A percentile compares a stretch with the other conserved stretches of the same genome.
These are phyloP conservation scores for Termitomyces sp. DNA, from an alignment of 768 basidiomycete genomes.

Conservation along the genomic window DNA sequence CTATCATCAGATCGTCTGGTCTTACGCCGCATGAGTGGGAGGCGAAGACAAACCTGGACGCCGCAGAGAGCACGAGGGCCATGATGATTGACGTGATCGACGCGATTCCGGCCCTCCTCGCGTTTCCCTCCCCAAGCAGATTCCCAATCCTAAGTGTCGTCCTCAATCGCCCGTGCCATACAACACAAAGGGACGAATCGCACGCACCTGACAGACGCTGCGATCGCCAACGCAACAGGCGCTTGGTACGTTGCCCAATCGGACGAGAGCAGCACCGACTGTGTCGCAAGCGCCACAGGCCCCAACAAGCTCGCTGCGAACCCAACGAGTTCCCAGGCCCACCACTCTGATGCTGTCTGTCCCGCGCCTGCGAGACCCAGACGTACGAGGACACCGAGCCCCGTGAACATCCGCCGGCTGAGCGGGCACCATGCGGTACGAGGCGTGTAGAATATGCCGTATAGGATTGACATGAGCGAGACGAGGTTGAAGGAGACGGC, in stretches of 20 bases:
- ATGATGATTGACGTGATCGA: slow-evolving; percentile 62
- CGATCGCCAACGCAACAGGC: slow-evolving; percentile 78
- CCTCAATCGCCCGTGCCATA: background rate
- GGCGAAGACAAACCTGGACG: slow-evolving; percentile 51
- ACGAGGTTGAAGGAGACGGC: slow-evolving; percentile 86
- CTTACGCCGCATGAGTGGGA: background rate
- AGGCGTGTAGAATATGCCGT: slow-evolving; percentile 59
- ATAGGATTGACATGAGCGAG: slow-evolving; percentile 52
- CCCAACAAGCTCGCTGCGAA: slow-evolving; percentile 61
- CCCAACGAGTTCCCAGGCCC: slow-evolving; percentile 90
- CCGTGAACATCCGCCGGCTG: slow-evolving; percentile 56
- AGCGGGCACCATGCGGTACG: slow-evolving; percentile 81
- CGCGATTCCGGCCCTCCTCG: slow-evolving; percentile 65
- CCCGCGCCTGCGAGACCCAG: slow-evolving; percentile 84
- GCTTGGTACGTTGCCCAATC: slow-evolving; percentile 77
- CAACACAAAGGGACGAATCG: background rate
- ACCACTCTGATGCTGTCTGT: slow-evolving; percentile 91
- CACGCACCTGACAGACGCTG: slow-evolving; percentile 72
- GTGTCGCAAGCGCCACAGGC: slow-evolving; percentile 76
- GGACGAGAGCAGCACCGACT: slow-evolving; percentile 79
- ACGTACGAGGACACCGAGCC: slow-evolving; percentile 62
- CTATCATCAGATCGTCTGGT: background rate
- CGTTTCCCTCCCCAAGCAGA: slow-evolving; percentile 76
- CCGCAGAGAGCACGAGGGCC: slow-evolving; percentile 52
- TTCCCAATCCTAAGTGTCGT: slow-evolving; percentile 66